Evolutionary conservation across 1,284 basidiomycete genomes (phyloP).

Genomic region (Ceratobasidium sp.): DNA sequence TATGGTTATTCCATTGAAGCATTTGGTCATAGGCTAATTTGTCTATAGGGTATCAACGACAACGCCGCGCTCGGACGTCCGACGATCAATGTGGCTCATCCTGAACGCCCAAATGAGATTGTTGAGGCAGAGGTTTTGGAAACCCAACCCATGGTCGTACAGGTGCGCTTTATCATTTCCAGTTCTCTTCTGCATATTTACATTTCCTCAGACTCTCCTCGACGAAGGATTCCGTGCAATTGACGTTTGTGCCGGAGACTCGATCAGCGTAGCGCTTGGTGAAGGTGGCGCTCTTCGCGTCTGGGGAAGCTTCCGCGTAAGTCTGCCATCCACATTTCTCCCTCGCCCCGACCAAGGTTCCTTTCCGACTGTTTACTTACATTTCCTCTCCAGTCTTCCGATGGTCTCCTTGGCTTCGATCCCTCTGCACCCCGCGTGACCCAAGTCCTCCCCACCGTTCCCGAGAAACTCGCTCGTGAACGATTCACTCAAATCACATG

Average conservation of each 20-base stretch:
- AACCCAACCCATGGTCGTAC: constrained; percentile 70
- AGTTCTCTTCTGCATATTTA: background rate
- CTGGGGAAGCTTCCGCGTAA: constrained; percentile 93
- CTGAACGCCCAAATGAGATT: constrained; percentile 66
- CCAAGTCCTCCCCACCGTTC: constrained; percentile 57
- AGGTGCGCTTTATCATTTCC: background rate
- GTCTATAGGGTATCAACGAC: constrained; percentile 70
- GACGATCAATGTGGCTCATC: constrained; percentile 76
- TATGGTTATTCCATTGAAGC: background rate
- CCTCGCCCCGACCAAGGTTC: constrained; percentile 44
- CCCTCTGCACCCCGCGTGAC: constrained; percentile 53
- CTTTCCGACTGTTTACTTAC: background rate
- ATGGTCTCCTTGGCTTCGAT: constrained; percentile 89
- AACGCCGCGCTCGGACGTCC: constrained; percentile 89
- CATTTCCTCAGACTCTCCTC: constrained; percentile 67
- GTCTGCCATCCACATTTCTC: constrained; percentile 57
- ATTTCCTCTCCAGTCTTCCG: constrained; percentile 62
- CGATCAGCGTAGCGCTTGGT: constrained; percentile 82
- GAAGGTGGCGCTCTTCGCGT: constrained; percentile 81
- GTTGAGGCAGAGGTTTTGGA: constrained; percentile 84
- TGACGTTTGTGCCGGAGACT: constrained; percentile 84
- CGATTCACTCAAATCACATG: constrained; percentile 75
- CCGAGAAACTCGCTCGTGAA: constrained; percentile 47
- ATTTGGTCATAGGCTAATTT: background rate
- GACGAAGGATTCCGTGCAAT: constrained; percentile 86